phyloP scores from a whole-genome alignment of 257 asterid genomes.

The Forsythia suspensa region DNA sequence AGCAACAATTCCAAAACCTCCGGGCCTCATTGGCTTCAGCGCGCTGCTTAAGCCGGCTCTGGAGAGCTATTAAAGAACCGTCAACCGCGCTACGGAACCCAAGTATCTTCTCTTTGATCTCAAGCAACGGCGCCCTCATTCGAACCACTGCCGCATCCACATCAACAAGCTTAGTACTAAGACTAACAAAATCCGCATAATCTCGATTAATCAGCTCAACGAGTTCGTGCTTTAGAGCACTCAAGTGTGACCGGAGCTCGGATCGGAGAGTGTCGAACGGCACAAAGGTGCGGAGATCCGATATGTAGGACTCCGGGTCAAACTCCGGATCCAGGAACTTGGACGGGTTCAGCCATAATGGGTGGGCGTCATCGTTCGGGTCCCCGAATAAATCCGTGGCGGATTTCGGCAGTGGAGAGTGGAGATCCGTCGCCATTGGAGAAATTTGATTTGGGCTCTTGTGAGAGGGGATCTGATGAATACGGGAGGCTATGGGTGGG shows the following conservation, averaged over 20 bases:
- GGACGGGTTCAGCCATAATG: constrained; percentile 84
- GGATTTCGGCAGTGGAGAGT: constrained; percentile 68
- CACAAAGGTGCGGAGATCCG: constrained; percentile 95
- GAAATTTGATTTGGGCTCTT: background rate
- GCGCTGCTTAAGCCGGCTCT: constrained; percentile 80
- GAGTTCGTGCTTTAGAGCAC: constrained; percentile 70
- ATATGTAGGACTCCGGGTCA: constrained; percentile 82
- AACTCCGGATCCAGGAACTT: constrained; percentile 69
- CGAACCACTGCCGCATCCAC: constrained; percentile 92
- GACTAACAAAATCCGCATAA: constrained; percentile 87
- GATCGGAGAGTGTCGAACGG: constrained; percentile 89
- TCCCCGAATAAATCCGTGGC: constrained; percentile 90
- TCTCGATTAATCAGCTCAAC: constrained; percentile 94
- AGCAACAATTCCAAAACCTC: constrained; percentile 88
- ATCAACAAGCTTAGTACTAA: constrained; percentile 89
- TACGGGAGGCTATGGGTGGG: too few relatives aligned
- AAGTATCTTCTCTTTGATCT: constrained; percentile 82
- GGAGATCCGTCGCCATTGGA: constrained; percentile 64
- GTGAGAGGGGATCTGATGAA: too few relatives aligned
- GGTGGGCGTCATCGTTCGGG: constrained; percentile 71
- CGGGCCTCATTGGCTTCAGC: constrained; percentile 82
- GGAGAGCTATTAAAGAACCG: constrained; percentile 64
- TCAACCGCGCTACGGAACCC: constrained; percentile 71
- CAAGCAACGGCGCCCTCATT: constrained; percentile 92
- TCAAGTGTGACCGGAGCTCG: constrained; percentile 77